phyloP scores from a whole-genome alignment of 176 grass and related monocot genomes.

The Oryza meridionalis region DNA sequence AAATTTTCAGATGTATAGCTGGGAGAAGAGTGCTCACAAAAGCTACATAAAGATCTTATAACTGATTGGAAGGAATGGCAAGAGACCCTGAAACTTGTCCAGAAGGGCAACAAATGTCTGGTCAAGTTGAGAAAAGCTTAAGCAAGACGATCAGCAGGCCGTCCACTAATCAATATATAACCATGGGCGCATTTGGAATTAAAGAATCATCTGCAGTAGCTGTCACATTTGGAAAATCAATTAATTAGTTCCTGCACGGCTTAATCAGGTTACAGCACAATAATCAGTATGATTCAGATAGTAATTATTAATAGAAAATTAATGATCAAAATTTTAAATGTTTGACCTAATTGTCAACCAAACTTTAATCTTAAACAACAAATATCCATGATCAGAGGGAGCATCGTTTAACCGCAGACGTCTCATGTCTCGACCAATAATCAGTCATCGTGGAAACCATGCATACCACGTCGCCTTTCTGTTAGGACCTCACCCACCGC shows the following conservation, averaged over 20 bases:
- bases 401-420: too few species aligned
- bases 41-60: constrained; percentile 15
- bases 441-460: neutral
- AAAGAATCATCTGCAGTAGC: neutral
- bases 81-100: constrained; percentile 1
- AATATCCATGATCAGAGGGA: too few species aligned
- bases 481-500: constrained; percentile 3
- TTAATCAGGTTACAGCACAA: neutral
- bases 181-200: too few species aligned
- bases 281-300: neutral
- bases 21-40: neutral
- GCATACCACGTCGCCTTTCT: neutral
- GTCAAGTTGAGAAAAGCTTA: constrained; percentile 32
- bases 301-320: neutral
- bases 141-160: neutral
- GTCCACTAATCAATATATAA: neutral
- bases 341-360: too few species aligned
- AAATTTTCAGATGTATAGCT: constrained; percentile 17
- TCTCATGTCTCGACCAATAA: neutral
- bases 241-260: neutral
- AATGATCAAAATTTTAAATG: too few species aligned
- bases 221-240: constrained; percentile 1
- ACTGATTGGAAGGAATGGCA: constrained; percentile 28
- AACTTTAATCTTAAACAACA: too few species aligned
- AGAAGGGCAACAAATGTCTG: constrained; percentile 34